Evolutionary conservation across 2,329 filamentous ascomycete genomes (phyloP), one percentile per base, ranked within the genome.

Genomic region (Lojkania enalia): DNA sequence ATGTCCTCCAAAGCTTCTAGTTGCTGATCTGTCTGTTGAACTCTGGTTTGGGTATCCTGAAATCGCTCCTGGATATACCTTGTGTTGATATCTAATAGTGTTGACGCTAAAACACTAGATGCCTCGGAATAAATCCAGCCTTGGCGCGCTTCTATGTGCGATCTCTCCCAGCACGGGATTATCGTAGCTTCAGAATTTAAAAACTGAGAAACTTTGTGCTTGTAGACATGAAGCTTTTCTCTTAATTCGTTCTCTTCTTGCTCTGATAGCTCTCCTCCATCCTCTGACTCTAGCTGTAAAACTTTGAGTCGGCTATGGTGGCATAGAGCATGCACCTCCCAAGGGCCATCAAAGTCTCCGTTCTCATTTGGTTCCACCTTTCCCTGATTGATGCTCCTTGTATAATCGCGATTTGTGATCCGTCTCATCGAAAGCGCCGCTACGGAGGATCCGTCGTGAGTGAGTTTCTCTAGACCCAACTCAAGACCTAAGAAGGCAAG

Each of bases 241-340:
- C n/a, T n/a, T 13, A 27, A 16, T 15, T 39, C 36, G 5, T 25
- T 15, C 19, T 39, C 20, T 9, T 7, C 36, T 5, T 19, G 20
- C 20, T 39, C 7, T 13, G 5, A 6, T 9, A 7, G n/a, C 13
- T 39, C 20, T 16, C 14, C 16, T 5, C 20, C 5, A 9, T 39
- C 11, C 7, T 27, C 5, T 6, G 13, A 14, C 15, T 39, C 36
- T 15, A 39, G 12, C 13, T 15, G 23, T 15, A 39, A 15, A 15
- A 27, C 21, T 21, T 14, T 27, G 6, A 39, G 15, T 5, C 20
- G 19, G 20, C 36, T 39, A 21, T 39, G 36, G 21, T 39, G 36
- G 27, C 36, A 39, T 5, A 39, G 20, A 16, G 36, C 20, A 39
- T 39, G 36, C n/a, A 39, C 36, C 36, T 39, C 36, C 36, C 36